A percentile compares a stretch with the other conserved stretches of the same genome.
These are phyloP conservation scores for Sugiyamaella qingdaonensis DNA, from an alignment of 805 yeast species.

Conservation along the genomic window DNA sequence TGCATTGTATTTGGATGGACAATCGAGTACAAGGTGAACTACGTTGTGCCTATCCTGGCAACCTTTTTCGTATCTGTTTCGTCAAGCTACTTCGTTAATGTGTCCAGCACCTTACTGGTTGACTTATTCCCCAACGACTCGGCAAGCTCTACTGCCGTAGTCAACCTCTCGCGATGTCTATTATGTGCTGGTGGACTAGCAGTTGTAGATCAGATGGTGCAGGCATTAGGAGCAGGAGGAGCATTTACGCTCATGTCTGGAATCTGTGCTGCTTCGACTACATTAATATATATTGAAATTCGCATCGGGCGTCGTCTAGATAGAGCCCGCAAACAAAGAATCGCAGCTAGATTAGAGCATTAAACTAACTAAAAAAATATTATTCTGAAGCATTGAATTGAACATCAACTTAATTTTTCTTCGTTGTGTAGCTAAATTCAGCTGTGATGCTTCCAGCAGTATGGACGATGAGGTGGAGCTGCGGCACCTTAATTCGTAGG, in stretches of 20 bases:
- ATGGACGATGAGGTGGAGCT: too few species aligned
- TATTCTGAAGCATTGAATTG: too few species aligned
- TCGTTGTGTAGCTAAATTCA: too few species aligned
- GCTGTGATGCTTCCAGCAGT: too few species aligned
- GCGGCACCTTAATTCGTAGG: too few species aligned
- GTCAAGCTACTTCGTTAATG: conserved; percentile 54
- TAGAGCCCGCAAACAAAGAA: conserved; percentile 2
- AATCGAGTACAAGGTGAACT: conserved; percentile 42
- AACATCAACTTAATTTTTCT: too few species aligned
- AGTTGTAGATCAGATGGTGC: conserved; percentile 57
- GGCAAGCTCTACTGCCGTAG: conserved; percentile 69
- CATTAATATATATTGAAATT: conserved; percentile 10
- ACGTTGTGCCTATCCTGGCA: conserved; percentile 55
- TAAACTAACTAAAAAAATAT: not conserved
- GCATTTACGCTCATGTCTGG: conserved; percentile 68
- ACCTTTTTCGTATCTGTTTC: conserved; percentile 55
- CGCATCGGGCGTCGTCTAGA: conserved; percentile 14
- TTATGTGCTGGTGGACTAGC: conserved; percentile 68
- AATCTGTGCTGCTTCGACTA: conserved; percentile 22
- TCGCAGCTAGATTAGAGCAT: not conserved
- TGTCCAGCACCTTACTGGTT: conserved; percentile 57
- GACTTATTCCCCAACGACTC: conserved; percentile 68
- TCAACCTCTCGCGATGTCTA: conserved; percentile 69
- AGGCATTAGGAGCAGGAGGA: conserved; percentile 63
- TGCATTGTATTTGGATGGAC: conserved; percentile 72